Evolutionary conservation across 164 flowering plant genomes (phyloP).

Genomic region (Sextonia rubra): DNA sequence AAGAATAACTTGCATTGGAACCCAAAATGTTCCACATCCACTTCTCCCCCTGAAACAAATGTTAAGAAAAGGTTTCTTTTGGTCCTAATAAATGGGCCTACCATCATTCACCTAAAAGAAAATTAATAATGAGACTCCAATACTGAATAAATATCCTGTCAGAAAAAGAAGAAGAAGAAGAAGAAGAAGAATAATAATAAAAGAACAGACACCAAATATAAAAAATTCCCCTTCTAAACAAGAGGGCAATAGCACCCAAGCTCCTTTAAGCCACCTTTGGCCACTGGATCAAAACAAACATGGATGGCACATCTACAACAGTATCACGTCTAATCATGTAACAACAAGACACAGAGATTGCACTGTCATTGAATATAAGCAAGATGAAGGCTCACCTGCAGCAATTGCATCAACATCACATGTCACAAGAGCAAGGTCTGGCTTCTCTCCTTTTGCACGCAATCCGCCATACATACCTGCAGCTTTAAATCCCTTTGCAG

Average conservation of each 20-base stretch:
- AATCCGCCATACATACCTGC: slow-evolving; percentile 86
- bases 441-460: slow-evolving; percentile 83
- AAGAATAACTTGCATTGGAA: too few relatives aligned
- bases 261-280: too few relatives aligned
- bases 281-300: too few relatives aligned
- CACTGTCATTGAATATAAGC: neutral
- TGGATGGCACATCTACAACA: too few relatives aligned
- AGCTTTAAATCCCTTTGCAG: slow-evolving; percentile 93
- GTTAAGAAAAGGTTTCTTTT: too few relatives aligned
- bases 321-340: neutral
- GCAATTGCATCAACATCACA: slow-evolving; percentile 90
- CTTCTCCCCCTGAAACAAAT: too few relatives aligned
- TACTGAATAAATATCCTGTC: neutral
- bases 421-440: slow-evolving; percentile 92
- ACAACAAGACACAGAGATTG: neutral
- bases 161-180: too few relatives aligned
- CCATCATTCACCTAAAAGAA: neutral
- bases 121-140: neutral
- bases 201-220: too few relatives aligned
- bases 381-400: slow-evolving; percentile 55
- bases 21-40: too few relatives aligned
- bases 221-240: too few relatives aligned
- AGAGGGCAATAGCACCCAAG: too few relatives aligned
- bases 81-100: neutral
- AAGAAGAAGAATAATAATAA: too few relatives aligned